Evolutionary conservation across 805 yeast genomes (phyloP).

Genomic region (Saccharomycopsis malanga): DNA sequence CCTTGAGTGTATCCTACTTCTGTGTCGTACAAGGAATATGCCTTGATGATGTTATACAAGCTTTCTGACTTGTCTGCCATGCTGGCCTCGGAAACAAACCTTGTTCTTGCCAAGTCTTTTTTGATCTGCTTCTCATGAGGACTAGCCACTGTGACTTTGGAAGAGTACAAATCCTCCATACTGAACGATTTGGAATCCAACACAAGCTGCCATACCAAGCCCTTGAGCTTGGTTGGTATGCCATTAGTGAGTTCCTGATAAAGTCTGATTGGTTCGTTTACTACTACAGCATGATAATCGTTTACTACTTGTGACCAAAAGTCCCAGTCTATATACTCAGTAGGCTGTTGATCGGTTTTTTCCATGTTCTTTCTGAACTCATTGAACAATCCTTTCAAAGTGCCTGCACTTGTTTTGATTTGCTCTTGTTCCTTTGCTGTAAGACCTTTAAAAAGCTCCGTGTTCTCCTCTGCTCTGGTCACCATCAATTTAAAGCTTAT

Average conservation of each 20-base stretch:
- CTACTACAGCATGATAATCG: conserved; percentile 64
- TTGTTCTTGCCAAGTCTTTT: conserved; percentile 79
- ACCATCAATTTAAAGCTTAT: conserved; percentile 50
- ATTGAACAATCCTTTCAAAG: conserved; percentile 32
- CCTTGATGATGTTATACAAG: conserved; percentile 68
- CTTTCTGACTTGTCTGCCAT: conserved; percentile 54
- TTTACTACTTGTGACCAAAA: conserved; percentile 82
- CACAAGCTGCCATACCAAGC: conserved; percentile 88
- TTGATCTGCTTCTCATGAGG: conserved; percentile 67
- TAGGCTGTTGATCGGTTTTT: conserved; percentile 1
- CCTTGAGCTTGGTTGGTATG: conserved; percentile 78
- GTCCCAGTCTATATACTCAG: conserved; percentile 57
- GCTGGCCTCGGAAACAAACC: conserved; percentile 54
- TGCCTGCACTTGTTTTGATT: conserved; percentile 40
- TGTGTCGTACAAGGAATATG: conserved; percentile 77
- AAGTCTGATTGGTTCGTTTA: conserved; percentile 51
- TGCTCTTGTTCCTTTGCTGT: conserved; percentile 48
- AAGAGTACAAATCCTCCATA: conserved; percentile 51
- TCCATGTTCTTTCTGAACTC: conserved; percentile 23
- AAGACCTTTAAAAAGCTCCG: conserved; percentile 42
- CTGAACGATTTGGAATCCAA: conserved; percentile 66
- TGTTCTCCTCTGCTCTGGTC: conserved; percentile 51
- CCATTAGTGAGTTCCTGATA: conserved; percentile 62
- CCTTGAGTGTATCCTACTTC: conserved; percentile 99
- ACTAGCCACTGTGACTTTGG: conserved; percentile 38